Evolutionary conservation across 192 early-diverging fungal species (phyloP).

Genomic region (Podochytrium sp.): DNA sequence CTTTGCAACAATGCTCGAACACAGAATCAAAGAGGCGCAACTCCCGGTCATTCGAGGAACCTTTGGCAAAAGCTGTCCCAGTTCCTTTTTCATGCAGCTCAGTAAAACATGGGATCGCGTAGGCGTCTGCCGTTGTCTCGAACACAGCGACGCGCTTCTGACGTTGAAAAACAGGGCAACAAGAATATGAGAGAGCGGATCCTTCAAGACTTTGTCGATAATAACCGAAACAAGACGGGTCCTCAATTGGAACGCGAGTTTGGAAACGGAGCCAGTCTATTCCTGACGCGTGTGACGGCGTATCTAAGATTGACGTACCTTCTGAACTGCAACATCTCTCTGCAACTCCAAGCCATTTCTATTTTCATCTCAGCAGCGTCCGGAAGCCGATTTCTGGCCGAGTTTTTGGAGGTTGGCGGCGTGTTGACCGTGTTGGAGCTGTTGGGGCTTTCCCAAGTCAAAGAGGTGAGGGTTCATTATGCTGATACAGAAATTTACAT

Average conservation of each 20-base stretch:
- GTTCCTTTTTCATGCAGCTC: constrained; percentile 50
- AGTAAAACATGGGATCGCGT: constrained; percentile 59
- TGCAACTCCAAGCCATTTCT: constrained; percentile 58
- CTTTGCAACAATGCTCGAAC: too few relatives aligned
- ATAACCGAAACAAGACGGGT: constrained; percentile 59
- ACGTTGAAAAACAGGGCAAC: constrained; percentile 44
- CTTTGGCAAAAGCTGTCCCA: constrained; percentile 22
- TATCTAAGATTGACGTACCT: constrained; percentile 64
- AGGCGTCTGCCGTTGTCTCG: background rate
- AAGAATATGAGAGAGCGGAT: constrained; percentile 55
- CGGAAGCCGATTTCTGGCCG: constrained; percentile 61
- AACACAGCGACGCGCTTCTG: background rate
- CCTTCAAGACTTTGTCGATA: constrained; percentile 57
- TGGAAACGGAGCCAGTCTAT: constrained; percentile 61
- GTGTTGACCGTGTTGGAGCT: constrained; percentile 66
- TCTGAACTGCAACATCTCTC: constrained; percentile 51
- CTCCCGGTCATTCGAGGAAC: background rate
- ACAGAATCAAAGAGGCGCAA: constrained; percentile 94
- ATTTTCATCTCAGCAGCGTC: constrained; percentile 63
- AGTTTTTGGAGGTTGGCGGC: constrained; percentile 70
- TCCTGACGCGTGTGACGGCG: constrained; percentile 61
- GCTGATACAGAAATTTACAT: background rate
- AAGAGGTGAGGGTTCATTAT: constrained; percentile 44
- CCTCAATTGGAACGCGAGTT: constrained; percentile 66
- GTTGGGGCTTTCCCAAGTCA: constrained; percentile 57